Evolutionary conservation across 768 basidiomycete genomes (phyloP), one percentile per base, ranked within the genome.

Genomic region (Rhodotorula kratochvilovae): DNA sequence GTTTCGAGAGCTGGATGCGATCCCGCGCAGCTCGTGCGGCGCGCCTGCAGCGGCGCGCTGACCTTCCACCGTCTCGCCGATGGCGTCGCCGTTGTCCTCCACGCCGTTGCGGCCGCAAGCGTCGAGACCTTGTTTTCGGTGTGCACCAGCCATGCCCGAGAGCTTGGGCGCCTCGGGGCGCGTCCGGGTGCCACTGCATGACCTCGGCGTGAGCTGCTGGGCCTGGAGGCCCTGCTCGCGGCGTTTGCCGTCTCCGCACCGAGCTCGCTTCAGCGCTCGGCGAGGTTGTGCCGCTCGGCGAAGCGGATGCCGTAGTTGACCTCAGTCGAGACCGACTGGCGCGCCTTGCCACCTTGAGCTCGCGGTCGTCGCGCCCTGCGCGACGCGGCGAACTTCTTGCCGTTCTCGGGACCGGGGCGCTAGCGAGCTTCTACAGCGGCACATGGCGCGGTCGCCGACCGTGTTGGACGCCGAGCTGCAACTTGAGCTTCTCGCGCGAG

Each of bases 221-320:
- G 92, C 93, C 50, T 85, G 82, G 84, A 89, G 87, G 39, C 85
- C 83, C 54, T 89, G 83, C 29, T 84, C 85, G 54, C 89, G 84
- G 77, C 97, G 81, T 84, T 85, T 31, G 88, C 82, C 5, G 95
- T 89, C 79, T 94, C 92, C 42, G 82, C 84, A 0, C 89, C 88
- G 82, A 99, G 86, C 70, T 89, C 87, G 59, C 82, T 83, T 76
- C 95, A 96, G n/a, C 56, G 64, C 78, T 92, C 88, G 12, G 90
- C 92, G 78, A 96, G 88, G 48, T 87, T 87, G 67, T 87, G 84
- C 29, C 70, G 36, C 1, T 43, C 70, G 66, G 89, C 86, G 79
- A 98, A 98, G 7, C 96, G 88, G 66, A 99, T 96, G 0, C 92
- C 96, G 79, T 97, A 99, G 63, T 92, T 99, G 77, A 97, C 90